Percentiles rank a stretch among this genome's conserved stretches.
These are phyloP conservation scores for Hypoxylon lienhwacheense DNA, from an alignment of 495 filamentous ascomycete species.

Conservation along the genomic window DNA sequence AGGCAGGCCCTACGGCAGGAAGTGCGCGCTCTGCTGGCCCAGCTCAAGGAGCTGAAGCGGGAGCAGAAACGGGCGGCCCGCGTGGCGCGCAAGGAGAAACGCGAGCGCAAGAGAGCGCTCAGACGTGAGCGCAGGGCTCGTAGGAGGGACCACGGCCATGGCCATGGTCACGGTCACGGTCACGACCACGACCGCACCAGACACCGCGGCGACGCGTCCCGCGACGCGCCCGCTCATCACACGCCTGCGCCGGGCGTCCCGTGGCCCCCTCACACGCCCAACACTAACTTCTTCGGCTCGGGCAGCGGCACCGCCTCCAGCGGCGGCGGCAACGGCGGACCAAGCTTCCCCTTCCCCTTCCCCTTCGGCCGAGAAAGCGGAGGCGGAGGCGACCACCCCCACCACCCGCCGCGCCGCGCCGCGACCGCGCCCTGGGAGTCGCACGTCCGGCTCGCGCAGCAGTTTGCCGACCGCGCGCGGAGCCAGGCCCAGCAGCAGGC, in stretches of 20 bases:
- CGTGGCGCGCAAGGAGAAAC: slow-evolving; percentile 9
- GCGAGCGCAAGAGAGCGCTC: slow-evolving; percentile 32
- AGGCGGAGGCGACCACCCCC: neutral
- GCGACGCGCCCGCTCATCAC: too few species aligned
- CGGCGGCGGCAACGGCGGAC: too few species aligned
- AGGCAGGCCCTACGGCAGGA: slow-evolving; percentile 41
- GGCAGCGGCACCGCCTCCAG: too few species aligned
- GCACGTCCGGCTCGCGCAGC: slow-evolving; percentile 3
- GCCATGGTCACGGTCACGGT: too few species aligned
- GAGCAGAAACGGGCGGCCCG: slow-evolving; percentile 37
- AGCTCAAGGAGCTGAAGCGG: slow-evolving; percentile 47
- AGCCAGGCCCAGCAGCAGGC: neutral
- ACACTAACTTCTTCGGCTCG: too few species aligned
- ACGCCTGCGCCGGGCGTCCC: too few species aligned
- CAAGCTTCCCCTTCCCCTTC: neutral
- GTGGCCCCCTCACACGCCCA: too few species aligned
- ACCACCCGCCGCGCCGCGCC: neutral
- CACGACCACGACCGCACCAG: too few species aligned
- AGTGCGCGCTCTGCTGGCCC: slow-evolving; percentile 42
- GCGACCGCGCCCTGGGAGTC: slow-evolving; percentile 18
- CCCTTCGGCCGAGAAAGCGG: slow-evolving; percentile 2
- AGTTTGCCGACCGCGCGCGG: slow-evolving; percentile 1
- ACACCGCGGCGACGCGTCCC: too few species aligned
- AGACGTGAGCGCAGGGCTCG: slow-evolving; percentile 34
- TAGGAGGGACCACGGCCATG: slow-evolving; percentile 33